phyloP scores from a whole-genome alignment of 129 eudicot species.

The Deinandra increscens region DNA sequence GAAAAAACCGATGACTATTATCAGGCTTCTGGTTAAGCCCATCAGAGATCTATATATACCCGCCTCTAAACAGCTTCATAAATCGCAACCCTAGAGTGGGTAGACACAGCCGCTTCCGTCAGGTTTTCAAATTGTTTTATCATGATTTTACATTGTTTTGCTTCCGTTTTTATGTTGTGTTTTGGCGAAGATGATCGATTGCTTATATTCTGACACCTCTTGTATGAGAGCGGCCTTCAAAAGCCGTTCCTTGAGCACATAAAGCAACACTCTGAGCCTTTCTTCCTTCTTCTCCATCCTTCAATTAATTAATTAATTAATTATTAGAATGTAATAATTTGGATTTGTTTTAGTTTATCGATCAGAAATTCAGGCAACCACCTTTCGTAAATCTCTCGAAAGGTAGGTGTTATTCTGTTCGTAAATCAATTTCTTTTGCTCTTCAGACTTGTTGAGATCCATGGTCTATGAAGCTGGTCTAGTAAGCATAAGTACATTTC shows the following conservation, averaged over 20 bases:
- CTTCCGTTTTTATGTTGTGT: no score
- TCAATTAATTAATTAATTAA: no score
- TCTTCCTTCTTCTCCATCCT: no score
- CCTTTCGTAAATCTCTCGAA: constrained; percentile 7
- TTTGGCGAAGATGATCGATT: constrained; percentile 28
- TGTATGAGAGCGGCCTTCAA: constrained; percentile 31
- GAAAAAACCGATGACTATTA: no score
- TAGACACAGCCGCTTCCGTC: no score
- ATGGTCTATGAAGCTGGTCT: constrained; percentile 31
- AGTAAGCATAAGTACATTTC: constrained; percentile 33
- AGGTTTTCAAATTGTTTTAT: no score
- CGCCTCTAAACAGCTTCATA: no score
- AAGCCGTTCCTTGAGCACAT: constrained; percentile 30
- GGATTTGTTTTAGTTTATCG: constrained; percentile 2
- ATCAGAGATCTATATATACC: no score
- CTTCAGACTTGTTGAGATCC: constrained; percentile 42
- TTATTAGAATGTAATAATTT: no score
- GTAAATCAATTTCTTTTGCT: constrained; percentile 33
- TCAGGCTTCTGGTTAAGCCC: no score
- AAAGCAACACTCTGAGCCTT: constrained; percentile 28
- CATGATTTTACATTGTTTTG: no score
- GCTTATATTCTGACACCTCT: constrained; percentile 43
- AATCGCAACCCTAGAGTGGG: no score
- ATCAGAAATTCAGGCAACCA: constrained; percentile 37
- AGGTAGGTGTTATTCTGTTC: constrained; percentile 37